A percentile compares a stretch with the other conserved stretches of the same genome.
Conservation (phyloP, 2,329 filamentous ascomycete genomes). For the Verticillium alfalfae region DNA sequence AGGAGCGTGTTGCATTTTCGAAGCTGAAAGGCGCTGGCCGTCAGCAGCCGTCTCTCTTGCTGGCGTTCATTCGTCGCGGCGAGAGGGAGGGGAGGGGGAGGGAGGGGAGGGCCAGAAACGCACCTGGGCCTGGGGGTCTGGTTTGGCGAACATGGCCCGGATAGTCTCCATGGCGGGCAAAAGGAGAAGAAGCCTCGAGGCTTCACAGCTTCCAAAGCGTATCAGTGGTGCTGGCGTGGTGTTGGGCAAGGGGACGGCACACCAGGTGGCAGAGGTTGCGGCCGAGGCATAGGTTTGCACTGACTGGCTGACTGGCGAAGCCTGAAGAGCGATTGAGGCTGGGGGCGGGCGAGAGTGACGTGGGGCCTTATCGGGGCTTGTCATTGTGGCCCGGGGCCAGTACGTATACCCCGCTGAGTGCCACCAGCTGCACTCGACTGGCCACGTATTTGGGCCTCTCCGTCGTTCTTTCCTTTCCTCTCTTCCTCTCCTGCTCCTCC, state of each 20-base stretch:
- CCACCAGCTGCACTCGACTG: not conserved
- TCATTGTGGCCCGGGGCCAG: not conserved
- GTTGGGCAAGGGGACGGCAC: not conserved
- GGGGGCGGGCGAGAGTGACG: not conserved
- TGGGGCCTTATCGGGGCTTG: not conserved
- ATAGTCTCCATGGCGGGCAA: conserved; percentile 71
- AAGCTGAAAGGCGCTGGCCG: conserved; percentile 51
- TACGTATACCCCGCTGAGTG: not conserved
- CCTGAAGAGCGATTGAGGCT: not conserved
- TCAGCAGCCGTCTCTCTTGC: not conserved
- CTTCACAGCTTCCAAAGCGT: not conserved
- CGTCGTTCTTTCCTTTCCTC: no score
- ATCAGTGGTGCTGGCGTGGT: no score
- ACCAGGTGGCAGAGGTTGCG: not conserved
- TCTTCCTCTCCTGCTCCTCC: not conserved
- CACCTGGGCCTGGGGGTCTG: conserved; percentile 91
- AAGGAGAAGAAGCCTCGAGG: conserved; percentile 1
- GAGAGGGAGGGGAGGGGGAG: no score
- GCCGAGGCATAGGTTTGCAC: not conserved
- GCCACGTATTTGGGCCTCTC: no score
- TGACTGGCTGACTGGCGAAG: not conserved
- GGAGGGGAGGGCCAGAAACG: conserved; percentile 13
- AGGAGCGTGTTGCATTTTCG: conserved; percentile 93
- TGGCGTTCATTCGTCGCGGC: no score
- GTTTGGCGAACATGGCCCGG: conserved; percentile 81